Evolutionary conservation across 2,329 filamentous ascomycete species (phyloP).

Genomic region (Cytospora mali): DNA sequence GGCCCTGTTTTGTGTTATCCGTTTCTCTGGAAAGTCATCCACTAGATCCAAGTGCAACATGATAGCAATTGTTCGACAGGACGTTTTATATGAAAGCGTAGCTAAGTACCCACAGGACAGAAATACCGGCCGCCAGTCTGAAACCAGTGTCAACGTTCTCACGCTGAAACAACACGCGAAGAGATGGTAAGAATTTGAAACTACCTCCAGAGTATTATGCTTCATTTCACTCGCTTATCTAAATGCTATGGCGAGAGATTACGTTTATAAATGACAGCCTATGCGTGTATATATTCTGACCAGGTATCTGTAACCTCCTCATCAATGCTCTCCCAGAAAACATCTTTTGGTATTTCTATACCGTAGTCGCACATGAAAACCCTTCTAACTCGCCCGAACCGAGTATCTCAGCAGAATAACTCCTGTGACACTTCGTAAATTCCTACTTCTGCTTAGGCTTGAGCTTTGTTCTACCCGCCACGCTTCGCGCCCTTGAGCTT

Average conservation of each 20-base stretch:
- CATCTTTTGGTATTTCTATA: neutral
- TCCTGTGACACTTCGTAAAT: neutral
- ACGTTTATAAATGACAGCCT: neutral
- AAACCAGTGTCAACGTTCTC: neutral
- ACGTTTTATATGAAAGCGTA: neutral
- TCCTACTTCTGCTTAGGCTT: neutral
- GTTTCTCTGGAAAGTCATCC: too few relatives aligned
- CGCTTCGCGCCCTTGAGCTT: conserved; percentile 35
- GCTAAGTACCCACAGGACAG: neutral
- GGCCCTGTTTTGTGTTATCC: neutral
- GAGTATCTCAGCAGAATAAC: neutral
- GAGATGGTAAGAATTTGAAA: neutral
- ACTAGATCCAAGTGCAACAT: too few relatives aligned
- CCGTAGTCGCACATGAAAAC: neutral
- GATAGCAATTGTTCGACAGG: too few relatives aligned
- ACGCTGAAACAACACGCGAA: neutral
- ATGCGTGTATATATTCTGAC: neutral
- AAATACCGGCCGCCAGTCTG: neutral
- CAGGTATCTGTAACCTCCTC: neutral
- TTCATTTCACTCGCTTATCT: neutral
- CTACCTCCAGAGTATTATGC: neutral
- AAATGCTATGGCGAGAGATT: neutral
- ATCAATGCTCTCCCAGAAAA: neutral
- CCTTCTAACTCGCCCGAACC: neutral
- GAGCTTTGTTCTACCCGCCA: neutral